phyloP scores from a whole-genome alignment of 495 filamentous ascomycete genomes.

The Penicillium flavigenum region DNA sequence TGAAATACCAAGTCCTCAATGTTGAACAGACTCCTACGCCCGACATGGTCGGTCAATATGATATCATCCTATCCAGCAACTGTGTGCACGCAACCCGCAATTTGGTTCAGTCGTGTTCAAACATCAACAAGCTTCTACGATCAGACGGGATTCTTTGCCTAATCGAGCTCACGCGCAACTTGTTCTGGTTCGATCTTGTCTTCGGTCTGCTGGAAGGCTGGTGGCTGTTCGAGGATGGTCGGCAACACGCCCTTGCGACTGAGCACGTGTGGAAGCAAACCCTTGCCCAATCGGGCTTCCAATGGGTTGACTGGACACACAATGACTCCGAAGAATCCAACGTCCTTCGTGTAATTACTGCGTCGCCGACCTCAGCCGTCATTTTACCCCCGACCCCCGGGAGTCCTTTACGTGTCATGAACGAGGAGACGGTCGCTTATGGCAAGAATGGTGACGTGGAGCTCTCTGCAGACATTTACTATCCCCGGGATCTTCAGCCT shows the following conservation, averaged over 20 bases:
- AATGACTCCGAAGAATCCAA: slow-evolving; percentile 2
- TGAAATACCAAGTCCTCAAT: slow-evolving; percentile 32
- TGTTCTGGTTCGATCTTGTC: slow-evolving; percentile 36
- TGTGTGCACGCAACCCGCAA: slow-evolving; percentile 47
- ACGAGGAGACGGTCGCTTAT: neutral
- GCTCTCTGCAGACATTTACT: slow-evolving; percentile 4
- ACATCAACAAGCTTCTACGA: slow-evolving; percentile 34
- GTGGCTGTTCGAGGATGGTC: slow-evolving; percentile 37
- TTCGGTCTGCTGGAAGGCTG: slow-evolving; percentile 40
- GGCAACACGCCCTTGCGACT: slow-evolving; percentile 21
- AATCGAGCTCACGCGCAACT: slow-evolving; percentile 40
- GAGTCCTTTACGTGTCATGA: neutral
- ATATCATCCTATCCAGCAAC: slow-evolving; percentile 43
- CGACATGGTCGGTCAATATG: slow-evolving; percentile 22
- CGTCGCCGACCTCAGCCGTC: neutral
- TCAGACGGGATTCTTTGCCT: slow-evolving; percentile 39
- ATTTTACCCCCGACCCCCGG: neutral
- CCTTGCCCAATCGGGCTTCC: neutral
- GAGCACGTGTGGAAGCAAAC: neutral
- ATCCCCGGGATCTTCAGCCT: neutral
- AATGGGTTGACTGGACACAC: slow-evolving; percentile 1
- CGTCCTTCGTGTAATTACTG: neutral
- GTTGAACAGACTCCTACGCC: slow-evolving; percentile 33
- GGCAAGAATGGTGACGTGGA: neutral
- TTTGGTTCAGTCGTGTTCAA: slow-evolving; percentile 25